Conservation (phyloP, 2,329 filamentous ascomycete genomes). For the Penicillium fuscoglaucum region DNA sequence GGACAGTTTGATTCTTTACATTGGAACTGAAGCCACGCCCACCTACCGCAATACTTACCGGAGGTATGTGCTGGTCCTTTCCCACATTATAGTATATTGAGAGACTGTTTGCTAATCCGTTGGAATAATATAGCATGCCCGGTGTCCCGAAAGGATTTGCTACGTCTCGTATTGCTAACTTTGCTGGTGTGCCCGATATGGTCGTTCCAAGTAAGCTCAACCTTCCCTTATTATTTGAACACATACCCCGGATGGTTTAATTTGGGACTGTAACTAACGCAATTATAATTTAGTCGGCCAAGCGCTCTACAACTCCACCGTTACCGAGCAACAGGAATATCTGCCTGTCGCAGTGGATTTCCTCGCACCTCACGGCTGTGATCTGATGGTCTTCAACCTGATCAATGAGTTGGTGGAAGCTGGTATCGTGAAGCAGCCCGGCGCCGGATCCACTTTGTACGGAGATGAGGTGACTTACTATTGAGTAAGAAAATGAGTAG, state of each 20-base stretch:
- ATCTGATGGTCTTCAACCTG: constrained; percentile 58
- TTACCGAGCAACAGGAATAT: constrained; percentile 50
- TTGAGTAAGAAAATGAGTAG: background rate
- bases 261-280: background rate
- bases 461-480: background rate
- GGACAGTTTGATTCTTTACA: background rate
- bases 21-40: background rate
- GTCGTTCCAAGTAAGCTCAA: background rate
- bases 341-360: constrained; percentile 61
- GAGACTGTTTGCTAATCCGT: background rate
- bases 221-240: background rate
- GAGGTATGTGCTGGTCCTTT: background rate
- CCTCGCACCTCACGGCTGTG: constrained; percentile 61
- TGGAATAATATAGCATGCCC: background rate
- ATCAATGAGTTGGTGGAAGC: constrained; percentile 49
- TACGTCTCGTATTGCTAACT: background rate
- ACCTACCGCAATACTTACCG: background rate
- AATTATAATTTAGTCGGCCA: constrained; percentile 33
- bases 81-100: no score
- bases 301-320: constrained; percentile 27
- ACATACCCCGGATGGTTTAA: background rate
- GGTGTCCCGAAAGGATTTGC: background rate
- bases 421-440: background rate
- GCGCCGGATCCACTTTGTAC: background rate
- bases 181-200: background rate